Percentiles rank a stretch among this genome's conserved stretches.
Conservation (phyloP, 176 grass and related monocot species). For the Bonia amplexicaulis region DNA sequence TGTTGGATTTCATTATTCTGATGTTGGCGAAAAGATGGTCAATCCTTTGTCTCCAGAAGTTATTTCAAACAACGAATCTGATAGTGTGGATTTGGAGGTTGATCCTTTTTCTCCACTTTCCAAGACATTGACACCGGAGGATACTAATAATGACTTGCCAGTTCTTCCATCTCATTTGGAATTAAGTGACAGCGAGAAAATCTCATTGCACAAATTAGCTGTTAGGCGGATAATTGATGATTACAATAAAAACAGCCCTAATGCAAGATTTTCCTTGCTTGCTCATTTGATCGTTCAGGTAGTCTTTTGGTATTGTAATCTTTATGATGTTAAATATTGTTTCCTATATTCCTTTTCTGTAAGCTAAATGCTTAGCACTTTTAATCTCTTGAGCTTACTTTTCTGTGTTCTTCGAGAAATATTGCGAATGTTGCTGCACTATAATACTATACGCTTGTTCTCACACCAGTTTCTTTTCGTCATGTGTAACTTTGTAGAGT, state of each 20-base stretch:
- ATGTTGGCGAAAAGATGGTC: conserved; percentile 37
- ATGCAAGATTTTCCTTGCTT: conserved; percentile 69
- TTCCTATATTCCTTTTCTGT: not conserved
- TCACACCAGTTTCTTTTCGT: conserved; percentile 19
- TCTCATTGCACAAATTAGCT: conserved; percentile 43
- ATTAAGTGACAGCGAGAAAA: conserved; percentile 62
- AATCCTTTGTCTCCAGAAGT: conserved; percentile 57
- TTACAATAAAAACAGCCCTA: conserved; percentile 47
- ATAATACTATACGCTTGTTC: conserved; percentile 21
- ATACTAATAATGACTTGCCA: conserved; percentile 66
- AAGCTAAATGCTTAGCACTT: not conserved
- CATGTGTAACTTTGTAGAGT: conserved; percentile 50
- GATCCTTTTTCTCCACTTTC: conserved; percentile 48
- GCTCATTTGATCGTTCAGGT: conserved; percentile 90
- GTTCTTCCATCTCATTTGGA: conserved; percentile 63
- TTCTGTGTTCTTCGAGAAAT: not conserved
- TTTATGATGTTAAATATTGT: conserved; percentile 22
- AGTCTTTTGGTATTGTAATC: conserved; percentile 22
- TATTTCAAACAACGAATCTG: conserved; percentile 42
- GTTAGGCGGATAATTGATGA: conserved; percentile 67
- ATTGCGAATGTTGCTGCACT: not conserved
- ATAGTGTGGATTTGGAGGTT: conserved; percentile 51
- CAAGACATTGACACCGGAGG: conserved; percentile 39
- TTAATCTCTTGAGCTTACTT: not conserved
- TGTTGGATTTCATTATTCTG: conserved; percentile 21